A percentile compares a stretch with the other conserved stretches of the same genome.
Conservation (phyloP, 768 basidiomycete genomes). For the Epithele typhae region DNA sequence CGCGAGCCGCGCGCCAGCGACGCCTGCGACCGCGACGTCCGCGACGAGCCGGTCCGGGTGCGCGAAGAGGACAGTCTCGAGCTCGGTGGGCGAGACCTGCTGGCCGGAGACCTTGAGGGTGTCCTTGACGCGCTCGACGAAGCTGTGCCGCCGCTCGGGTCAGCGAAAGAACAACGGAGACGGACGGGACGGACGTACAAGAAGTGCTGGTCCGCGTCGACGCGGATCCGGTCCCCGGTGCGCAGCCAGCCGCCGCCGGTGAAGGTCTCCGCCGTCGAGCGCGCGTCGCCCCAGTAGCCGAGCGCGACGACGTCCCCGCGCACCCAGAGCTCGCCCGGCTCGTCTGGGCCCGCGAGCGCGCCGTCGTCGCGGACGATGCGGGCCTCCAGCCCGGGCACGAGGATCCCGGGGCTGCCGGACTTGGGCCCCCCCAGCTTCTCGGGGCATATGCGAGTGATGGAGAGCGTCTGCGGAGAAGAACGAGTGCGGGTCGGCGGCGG, state of each 20-base stretch:
- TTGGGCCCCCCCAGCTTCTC: constrained; percentile 42
- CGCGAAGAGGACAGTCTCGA: constrained; percentile 59
- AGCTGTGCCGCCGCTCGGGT: too few species aligned
- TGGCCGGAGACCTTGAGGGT: constrained; percentile 75
- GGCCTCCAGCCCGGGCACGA: constrained; percentile 61
- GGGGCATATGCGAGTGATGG: constrained; percentile 39
- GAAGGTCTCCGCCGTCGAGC: constrained; percentile 65
- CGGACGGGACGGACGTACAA: constrained; percentile 58
- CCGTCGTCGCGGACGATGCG: constrained; percentile 60
- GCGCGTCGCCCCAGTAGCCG: constrained; percentile 72
- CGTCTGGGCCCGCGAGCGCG: constrained; percentile 44
- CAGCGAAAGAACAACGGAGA: too few species aligned
- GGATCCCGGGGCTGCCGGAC: constrained; percentile 41
- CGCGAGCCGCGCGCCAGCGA: constrained; percentile 61
- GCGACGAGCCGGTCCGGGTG: constrained; percentile 58
- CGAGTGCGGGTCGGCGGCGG: too few species aligned
- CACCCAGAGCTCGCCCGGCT: constrained; percentile 65
- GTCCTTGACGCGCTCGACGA: constrained; percentile 78
- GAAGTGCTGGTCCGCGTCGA: constrained; percentile 57
- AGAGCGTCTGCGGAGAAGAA: constrained; percentile 64
- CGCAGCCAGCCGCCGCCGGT: constrained; percentile 64
- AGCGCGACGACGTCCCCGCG: constrained; percentile 50
- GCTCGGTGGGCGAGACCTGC: constrained; percentile 79
- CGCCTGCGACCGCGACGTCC: constrained; percentile 72
- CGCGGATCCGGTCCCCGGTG: constrained; percentile 68